phyloP scores from a whole-genome alignment of 1,284 basidiomycete genomes.

The Sanghuangporus sanghuang region DNA sequence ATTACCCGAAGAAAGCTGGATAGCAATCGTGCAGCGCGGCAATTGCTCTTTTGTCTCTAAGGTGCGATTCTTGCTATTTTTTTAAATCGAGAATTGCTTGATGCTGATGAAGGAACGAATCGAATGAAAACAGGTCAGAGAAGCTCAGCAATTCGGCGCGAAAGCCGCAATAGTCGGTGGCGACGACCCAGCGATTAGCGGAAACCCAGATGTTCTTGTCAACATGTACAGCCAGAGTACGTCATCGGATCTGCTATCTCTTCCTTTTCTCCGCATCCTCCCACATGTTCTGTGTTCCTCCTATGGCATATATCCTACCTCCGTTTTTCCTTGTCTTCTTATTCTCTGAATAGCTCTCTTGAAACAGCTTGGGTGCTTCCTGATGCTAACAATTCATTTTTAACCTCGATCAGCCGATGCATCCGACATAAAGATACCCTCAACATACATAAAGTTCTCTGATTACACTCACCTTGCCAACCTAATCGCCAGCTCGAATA shows the following conservation, averaged over 20 bases:
- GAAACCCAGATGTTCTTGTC: slow-evolving; percentile 72
- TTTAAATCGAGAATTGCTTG: slow-evolving; percentile 13
- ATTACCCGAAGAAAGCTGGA: slow-evolving; percentile 64
- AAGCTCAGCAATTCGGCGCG: slow-evolving; percentile 81
- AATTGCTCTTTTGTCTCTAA: slow-evolving; percentile 87
- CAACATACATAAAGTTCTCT: slow-evolving; percentile 70
- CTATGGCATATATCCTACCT: background rate
- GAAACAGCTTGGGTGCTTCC: background rate
- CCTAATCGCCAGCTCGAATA: slow-evolving; percentile 65
- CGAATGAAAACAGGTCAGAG: slow-evolving; percentile 34
- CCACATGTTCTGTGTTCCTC: background rate
- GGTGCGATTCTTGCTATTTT: slow-evolving; percentile 15
- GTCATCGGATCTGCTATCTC: slow-evolving; percentile 20
- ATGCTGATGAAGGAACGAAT: background rate
- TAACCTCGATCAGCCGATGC: slow-evolving; percentile 49
- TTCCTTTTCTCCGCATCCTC: background rate
- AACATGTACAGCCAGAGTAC: slow-evolving; percentile 87
- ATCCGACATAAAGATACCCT: slow-evolving; percentile 64
- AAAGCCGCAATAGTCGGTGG: slow-evolving; percentile 87
- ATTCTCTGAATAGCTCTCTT: slow-evolving; percentile 13
- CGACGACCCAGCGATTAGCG: slow-evolving; percentile 55
- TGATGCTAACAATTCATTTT: slow-evolving; percentile 12
- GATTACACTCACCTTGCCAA: slow-evolving; percentile 57
- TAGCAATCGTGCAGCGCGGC: slow-evolving; percentile 83
- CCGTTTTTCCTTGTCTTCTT: background rate